Evolutionary conservation across 1,139 yeast genomes (phyloP).

Genomic region (Geotrichum reessii): DNA sequence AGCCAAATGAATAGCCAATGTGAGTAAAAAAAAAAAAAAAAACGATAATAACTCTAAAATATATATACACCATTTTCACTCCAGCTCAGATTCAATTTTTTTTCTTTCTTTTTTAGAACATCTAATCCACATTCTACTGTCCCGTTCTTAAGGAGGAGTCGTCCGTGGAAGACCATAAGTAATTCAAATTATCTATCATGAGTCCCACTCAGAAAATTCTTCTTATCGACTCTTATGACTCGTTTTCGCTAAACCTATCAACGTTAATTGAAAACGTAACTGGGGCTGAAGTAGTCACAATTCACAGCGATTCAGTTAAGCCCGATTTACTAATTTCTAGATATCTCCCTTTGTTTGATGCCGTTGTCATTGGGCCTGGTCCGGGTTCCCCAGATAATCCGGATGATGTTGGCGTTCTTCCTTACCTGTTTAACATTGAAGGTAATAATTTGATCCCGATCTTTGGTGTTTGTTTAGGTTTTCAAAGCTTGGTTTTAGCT

Average conservation of each 20-base stretch:
- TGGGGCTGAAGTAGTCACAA: slow-evolving; percentile 53
- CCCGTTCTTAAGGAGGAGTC: neutral
- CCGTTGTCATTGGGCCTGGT: slow-evolving; percentile 90
- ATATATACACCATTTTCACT: no score
- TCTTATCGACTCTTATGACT: slow-evolving; percentile 88
- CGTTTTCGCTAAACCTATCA: slow-evolving; percentile 80
- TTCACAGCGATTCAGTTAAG: slow-evolving; percentile 66
- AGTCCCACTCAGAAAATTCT: slow-evolving; percentile 42
- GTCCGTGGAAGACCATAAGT: neutral
- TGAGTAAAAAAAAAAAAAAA: no score
- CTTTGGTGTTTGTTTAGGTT: slow-evolving; percentile 89
- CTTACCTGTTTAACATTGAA: slow-evolving; percentile 41
- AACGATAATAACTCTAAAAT: no score
- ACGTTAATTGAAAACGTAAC: slow-evolving; percentile 55
- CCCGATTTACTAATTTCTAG: slow-evolving; percentile 40
- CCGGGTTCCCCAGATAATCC: slow-evolving; percentile 79
- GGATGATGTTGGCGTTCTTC: slow-evolving; percentile 72
- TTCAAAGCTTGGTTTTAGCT: slow-evolving; percentile 72
- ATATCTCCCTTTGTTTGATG: slow-evolving; percentile 52
- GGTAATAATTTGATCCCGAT: slow-evolving; percentile 50
- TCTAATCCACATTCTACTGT: neutral
- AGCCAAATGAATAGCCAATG: no score
- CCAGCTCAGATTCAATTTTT: neutral
- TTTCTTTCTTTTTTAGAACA: neutral
- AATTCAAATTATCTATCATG: neutral